Conservation (phyloP, 306 rosid genomes). For the Corylus americana region DNA sequence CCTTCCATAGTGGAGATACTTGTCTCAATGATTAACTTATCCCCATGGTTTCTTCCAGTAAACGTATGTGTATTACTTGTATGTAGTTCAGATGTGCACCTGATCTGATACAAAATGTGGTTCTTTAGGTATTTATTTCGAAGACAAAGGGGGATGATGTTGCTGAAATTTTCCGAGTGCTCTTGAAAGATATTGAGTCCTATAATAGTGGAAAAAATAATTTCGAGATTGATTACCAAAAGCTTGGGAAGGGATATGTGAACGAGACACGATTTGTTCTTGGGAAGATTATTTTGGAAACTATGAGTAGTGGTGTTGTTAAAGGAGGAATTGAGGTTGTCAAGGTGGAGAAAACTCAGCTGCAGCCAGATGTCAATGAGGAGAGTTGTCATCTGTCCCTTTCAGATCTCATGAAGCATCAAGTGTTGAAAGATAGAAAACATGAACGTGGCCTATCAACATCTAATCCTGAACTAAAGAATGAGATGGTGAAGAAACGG, state of each 20-base stretch:
- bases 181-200: slow-evolving; percentile 38
- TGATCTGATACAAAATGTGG: slow-evolving; percentile 32
- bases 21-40: neutral
- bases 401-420: slow-evolving; percentile 31
- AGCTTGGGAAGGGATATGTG: slow-evolving; percentile 51
- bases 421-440: slow-evolving; percentile 28
- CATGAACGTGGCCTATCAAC: slow-evolving; percentile 21
- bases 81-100: slow-evolving; percentile 23
- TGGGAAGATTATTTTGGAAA: slow-evolving; percentile 73
- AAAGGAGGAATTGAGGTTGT: slow-evolving; percentile 31
- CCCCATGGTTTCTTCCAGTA: neutral
- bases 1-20: neutral
- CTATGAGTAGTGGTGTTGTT: slow-evolving; percentile 49
- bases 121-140: slow-evolving; percentile 64
- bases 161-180: slow-evolving; percentile 49
- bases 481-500: slow-evolving; percentile 39
- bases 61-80: slow-evolving; percentile 19
- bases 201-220: slow-evolving; percentile 42
- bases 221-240: slow-evolving; percentile 53
- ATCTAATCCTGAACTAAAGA: slow-evolving; percentile 29
- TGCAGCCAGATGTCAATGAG: slow-evolving; percentile 23
- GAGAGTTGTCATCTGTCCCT: slow-evolving; percentile 28
- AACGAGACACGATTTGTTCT: slow-evolving; percentile 70
- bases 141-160: slow-evolving; percentile 47
- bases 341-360: slow-evolving; percentile 35